Base-by-base conservation (phyloP, 805 yeast genomes). In the Yarrowia sp. region DNA sequence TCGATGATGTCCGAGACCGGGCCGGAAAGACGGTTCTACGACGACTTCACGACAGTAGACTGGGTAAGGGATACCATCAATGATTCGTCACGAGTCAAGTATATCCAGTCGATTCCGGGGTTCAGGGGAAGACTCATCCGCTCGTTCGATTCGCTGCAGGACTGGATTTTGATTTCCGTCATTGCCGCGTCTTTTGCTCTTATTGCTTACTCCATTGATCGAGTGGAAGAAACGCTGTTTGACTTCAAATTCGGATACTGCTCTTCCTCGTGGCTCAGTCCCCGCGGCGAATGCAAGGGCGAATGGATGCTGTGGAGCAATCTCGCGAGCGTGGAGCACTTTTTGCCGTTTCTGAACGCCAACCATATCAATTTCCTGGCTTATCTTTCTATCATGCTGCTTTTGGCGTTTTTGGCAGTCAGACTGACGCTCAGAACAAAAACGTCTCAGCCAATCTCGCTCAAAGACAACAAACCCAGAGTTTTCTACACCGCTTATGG, bases 1-100 rank as follows among this genome's bases (percentile, higher is more conserved):
- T 36, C 49, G 7, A 20, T 44, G 34, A 58, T 58, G 49, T 58
- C 52, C 2, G 68, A 61, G 5, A 58, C 66, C 15, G 70, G 50
- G 0, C 67, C 50, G 4, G 60, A 69, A 24, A 58, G 83, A 33
- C 79, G 78, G 70, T 84, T 78, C 76, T 85, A 85, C 73, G 86
- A 85, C 72, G 87, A 85, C 74, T 85, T 85, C 75, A 85, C 89
- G 24, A 84, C 87, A 19, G 83, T 85, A 17, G 89, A 85, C 74
- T 85, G 88, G 88, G 82, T 84, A 2, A 79, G 80, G 38, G 86
- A 85, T 39, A 79, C 80, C 43, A 76, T 84, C 38, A 76, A 77
- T 67, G 83, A 82, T 64, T 81, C 84, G 42, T 76, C 74, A 47
- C 75, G 84, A 46, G 76, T 79, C 69, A 82, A 76, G 70, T 74